A percentile compares a stretch with the other conserved stretches of the same genome.
Conservation (phyloP, 371 early-diverging fungal genomes). For the Mycotypha africana region DNA sequence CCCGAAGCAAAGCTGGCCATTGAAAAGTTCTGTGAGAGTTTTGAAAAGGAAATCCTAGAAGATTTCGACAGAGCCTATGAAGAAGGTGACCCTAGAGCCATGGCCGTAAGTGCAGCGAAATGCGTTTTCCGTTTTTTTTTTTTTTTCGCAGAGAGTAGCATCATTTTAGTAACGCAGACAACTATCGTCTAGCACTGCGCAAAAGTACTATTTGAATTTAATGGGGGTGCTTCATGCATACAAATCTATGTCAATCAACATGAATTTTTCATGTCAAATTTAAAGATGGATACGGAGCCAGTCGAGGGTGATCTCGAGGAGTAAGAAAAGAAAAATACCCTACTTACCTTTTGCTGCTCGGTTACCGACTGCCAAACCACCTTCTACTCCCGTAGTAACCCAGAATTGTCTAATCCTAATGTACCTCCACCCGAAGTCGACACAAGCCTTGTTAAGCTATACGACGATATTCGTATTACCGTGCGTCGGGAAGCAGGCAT, state of each 20-base stretch:
- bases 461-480: constrained; percentile 75
- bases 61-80: constrained; percentile 85
- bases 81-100: constrained; percentile 56
- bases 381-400: constrained; percentile 15
- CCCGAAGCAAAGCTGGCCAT: constrained; percentile 71
- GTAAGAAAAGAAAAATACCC: constrained; percentile 23
- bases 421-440: constrained; percentile 68
- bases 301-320: constrained; percentile 35
- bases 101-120: constrained; percentile 49
- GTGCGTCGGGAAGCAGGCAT: constrained; percentile 83
- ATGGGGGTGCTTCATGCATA: constrained; percentile 92
- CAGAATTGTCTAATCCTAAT: constrained; percentile 37
- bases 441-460: constrained; percentile 72
- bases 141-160: too few species aligned
- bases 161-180: too few species aligned
- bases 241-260: constrained; percentile 96
- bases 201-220: constrained; percentile 84
- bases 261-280: constrained; percentile 85
- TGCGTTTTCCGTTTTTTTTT: not conserved
- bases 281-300: constrained; percentile 63
- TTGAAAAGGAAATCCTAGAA: constrained; percentile 85
- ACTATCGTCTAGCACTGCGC: constrained; percentile 65
- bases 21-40: constrained; percentile 87
- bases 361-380: not conserved
- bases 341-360: not conserved